Percentiles rank a stretch among this genome's conserved stretches.
Evolutionary conservation across 2,329 filamentous ascomycete genomes (phyloP).

Genomic region (Ascosphaera pollenicola): DNA sequence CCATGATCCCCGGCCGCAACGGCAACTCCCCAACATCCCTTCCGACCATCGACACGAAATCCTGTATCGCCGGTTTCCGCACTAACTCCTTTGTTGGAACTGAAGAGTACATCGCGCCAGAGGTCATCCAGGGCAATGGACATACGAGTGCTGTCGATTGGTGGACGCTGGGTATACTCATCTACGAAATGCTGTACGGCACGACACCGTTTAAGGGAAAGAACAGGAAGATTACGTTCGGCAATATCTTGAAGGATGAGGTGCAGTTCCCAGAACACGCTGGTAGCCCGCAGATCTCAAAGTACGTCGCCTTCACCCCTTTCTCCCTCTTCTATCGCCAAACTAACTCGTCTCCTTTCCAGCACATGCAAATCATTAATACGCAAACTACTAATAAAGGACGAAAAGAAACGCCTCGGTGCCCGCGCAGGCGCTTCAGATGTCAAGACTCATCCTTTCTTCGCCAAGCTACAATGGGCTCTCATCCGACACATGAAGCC

Average conservation of each 20-base stretch:
- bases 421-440: conserved; percentile 90
- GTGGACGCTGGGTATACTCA: conserved; percentile 95
- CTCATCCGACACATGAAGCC: conserved; percentile 95
- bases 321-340: not conserved
- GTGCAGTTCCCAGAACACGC: conserved; percentile 86
- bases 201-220: conserved; percentile 99
- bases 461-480: conserved; percentile 89
- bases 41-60: conserved; percentile 95
- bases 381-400: conserved; percentile 91
- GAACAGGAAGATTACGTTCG: conserved; percentile 94
- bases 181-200: conserved; percentile 98
- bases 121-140: conserved; percentile 96
- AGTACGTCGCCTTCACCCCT: conserved; percentile 37
- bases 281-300: conserved; percentile 66
- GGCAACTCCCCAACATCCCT: conserved; percentile 69
- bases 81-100: conserved; percentile 98
- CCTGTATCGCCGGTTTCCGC: conserved; percentile 92
- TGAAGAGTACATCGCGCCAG: conserved; percentile 95
- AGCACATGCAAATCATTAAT: conserved; percentile 94
- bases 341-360: not conserved
- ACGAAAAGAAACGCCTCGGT: conserved; percentile 80
- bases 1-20: conserved; percentile 87
- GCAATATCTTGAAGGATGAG: conserved; percentile 88
- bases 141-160: conserved; percentile 98
- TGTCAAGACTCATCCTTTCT: conserved; percentile 91